A percentile compares a stretch with the other conserved stretches of the same genome.
Evolutionary conservation across 2,329 filamentous ascomycete genomes (phyloP).

Genomic region (Fusarium bactridioides): DNA sequence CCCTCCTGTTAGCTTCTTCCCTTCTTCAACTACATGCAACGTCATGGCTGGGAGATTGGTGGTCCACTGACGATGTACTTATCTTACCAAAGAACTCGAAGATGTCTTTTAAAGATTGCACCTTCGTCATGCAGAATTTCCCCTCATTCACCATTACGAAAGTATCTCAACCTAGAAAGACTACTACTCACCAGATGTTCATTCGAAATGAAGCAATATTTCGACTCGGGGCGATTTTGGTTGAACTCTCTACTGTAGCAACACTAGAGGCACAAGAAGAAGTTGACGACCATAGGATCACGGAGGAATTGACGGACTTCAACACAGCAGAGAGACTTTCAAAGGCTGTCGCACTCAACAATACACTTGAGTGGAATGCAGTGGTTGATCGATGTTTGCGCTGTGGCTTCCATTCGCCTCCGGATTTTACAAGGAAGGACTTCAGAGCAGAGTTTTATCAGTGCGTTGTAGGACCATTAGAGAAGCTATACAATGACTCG

Average conservation of each 20-base stretch:
- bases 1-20: neutral
- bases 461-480: neutral
- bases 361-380: neutral
- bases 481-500: neutral
- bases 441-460: neutral
- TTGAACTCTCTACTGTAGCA: neutral
- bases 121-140: neutral
- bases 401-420: neutral
- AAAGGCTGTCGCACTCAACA: neutral
- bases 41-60: neutral
- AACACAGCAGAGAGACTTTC: neutral
- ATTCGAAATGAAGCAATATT: neutral
- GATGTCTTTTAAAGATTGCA: neutral
- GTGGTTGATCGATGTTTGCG: neutral
- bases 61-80: neutral
- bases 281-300: neutral
- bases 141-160: neutral
- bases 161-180: neutral
- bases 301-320: neutral
- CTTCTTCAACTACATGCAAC: neutral
- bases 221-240: neutral
- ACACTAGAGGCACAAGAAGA: neutral
- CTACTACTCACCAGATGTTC: neutral
- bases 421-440: neutral
- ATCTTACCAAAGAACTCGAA: neutral